Conservation (phyloP, 305 asterid genomes). For the Fraxinus paxiana region DNA sequence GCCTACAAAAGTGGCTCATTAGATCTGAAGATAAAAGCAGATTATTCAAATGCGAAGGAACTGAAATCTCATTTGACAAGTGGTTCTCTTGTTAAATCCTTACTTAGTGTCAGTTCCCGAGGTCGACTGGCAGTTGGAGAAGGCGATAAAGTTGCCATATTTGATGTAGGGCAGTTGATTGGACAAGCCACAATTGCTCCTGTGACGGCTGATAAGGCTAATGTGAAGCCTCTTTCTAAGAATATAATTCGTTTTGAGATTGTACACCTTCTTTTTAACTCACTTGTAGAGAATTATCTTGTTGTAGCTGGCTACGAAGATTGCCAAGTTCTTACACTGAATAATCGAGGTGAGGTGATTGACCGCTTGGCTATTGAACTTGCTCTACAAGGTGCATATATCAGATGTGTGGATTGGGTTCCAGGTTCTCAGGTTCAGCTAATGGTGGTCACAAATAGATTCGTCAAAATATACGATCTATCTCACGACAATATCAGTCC, state of each 20-base stretch:
- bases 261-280: slow-evolving; percentile 81
- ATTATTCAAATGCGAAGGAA: slow-evolving; percentile 92
- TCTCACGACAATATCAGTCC: slow-evolving; percentile 97
- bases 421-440: slow-evolving; percentile 98
- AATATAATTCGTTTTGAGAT: slow-evolving; percentile 95
- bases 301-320: slow-evolving; percentile 99
- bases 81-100: slow-evolving; percentile 93
- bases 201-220: slow-evolving; percentile 96
- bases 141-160: slow-evolving; percentile 97
- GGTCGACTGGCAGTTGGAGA: slow-evolving; percentile 99
- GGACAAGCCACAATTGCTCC: slow-evolving; percentile 95
- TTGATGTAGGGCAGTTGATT: slow-evolving; percentile 97
- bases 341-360: slow-evolving; percentile 95
- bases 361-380: slow-evolving; percentile 97
- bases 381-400: slow-evolving; percentile 96
- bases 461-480: slow-evolving; percentile 87
- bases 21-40: slow-evolving; percentile 96
- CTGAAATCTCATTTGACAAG: slow-evolving; percentile 87
- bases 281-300: slow-evolving; percentile 80
- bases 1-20: slow-evolving; percentile 96
- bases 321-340: slow-evolving; percentile 93
- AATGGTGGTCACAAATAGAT: slow-evolving; percentile 90
- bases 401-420: slow-evolving; percentile 90
- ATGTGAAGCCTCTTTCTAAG: slow-evolving; percentile 97
- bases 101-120: slow-evolving; percentile 81